Percentiles rank a stretch among this genome's conserved stretches.
These are phyloP conservation scores for Xerocomellus amylosporus DNA, from an alignment of 768 basidiomycete genomes.

Conservation along the genomic window DNA sequence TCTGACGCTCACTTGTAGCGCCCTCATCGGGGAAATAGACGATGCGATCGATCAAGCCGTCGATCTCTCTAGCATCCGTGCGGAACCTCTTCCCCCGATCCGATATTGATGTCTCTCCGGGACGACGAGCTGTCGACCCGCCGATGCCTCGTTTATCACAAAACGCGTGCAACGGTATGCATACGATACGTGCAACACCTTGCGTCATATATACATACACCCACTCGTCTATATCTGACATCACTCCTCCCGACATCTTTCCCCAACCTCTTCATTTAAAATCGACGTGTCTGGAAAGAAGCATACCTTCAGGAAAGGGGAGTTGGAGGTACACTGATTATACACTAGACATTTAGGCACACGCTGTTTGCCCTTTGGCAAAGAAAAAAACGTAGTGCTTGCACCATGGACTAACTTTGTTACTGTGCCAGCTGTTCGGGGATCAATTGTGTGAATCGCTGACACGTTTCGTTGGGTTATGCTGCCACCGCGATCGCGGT, in stretches of 20 bases:
- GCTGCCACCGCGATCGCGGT: too few relatives aligned
- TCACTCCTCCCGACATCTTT: neutral
- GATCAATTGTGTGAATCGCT: too few relatives aligned
- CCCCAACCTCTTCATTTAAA: neutral
- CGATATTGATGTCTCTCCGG: slow-evolving; percentile 49
- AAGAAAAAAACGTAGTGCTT: neutral
- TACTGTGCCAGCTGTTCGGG: too few relatives aligned
- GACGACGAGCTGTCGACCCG: neutral
- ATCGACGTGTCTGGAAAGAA: neutral
- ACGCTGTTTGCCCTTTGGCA: neutral
- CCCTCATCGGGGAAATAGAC: slow-evolving; percentile 84
- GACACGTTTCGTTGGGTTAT: too few relatives aligned
- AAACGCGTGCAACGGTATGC: neutral
- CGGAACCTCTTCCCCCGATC: slow-evolving; percentile 83
- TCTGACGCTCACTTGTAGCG: slow-evolving; percentile 37
- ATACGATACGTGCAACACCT: neutral
- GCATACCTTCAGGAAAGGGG: slow-evolving; percentile 3
- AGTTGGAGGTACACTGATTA: slow-evolving; percentile 1
- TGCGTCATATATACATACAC: neutral
- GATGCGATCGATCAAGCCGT: slow-evolving; percentile 72
- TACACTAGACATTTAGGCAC: neutral
- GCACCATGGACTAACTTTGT: too few relatives aligned
- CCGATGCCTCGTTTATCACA: neutral
- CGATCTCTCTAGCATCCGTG: slow-evolving; percentile 75
- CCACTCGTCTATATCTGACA: neutral